These are phyloP conservation scores for Ustilago crameri DNA, from an alignment of 1,284 basidiomycete species.

Conservation along the genomic window DNA sequence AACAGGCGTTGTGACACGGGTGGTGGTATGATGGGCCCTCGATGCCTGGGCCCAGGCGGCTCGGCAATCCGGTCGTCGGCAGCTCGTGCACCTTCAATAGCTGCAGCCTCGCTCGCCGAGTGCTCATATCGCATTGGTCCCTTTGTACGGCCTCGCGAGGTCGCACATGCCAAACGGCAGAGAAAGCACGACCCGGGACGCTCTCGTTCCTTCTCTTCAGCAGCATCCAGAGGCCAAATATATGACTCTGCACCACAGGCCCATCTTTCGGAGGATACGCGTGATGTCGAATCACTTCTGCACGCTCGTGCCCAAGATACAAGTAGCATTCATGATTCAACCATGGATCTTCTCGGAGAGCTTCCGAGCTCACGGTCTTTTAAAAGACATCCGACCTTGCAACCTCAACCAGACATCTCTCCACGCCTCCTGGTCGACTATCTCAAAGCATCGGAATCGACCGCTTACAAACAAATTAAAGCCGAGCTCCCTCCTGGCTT, in stretches of 20 bases:
- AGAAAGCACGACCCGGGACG: background rate
- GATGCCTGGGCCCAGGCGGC: slow-evolving; percentile 34
- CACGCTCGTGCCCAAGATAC: slow-evolving; percentile 6
- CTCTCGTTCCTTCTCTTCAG: slow-evolving; percentile 13
- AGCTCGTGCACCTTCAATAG: slow-evolving; percentile 10
- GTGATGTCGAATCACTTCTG: slow-evolving; percentile 18
- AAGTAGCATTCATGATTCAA: background rate
- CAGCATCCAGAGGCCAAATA: background rate
- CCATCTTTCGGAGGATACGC: slow-evolving; percentile 13
- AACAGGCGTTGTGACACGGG: slow-evolving; percentile 8
- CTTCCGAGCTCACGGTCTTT: background rate
- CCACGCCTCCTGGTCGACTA: slow-evolving; percentile 18
- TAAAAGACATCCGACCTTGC: background rate
- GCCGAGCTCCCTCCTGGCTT: slow-evolving; percentile 14
- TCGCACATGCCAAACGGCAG: background rate
- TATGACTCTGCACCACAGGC: slow-evolving; percentile 2
- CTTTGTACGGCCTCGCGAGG: slow-evolving; percentile 6
- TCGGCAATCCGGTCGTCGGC: slow-evolving; percentile 21
- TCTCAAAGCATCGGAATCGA: slow-evolving; percentile 17
- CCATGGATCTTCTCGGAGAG: slow-evolving; percentile 6
- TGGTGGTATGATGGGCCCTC: slow-evolving; percentile 46
- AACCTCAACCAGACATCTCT: slow-evolving; percentile 2
- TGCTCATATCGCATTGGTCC: slow-evolving; percentile 35
- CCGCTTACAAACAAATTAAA: slow-evolving; percentile 9
- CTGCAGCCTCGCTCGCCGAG: slow-evolving; percentile 20